Evolutionary conservation across 176 grass and related monocot species (phyloP).

Genomic region (sorghum (Sorghum bicolor)): DNA sequence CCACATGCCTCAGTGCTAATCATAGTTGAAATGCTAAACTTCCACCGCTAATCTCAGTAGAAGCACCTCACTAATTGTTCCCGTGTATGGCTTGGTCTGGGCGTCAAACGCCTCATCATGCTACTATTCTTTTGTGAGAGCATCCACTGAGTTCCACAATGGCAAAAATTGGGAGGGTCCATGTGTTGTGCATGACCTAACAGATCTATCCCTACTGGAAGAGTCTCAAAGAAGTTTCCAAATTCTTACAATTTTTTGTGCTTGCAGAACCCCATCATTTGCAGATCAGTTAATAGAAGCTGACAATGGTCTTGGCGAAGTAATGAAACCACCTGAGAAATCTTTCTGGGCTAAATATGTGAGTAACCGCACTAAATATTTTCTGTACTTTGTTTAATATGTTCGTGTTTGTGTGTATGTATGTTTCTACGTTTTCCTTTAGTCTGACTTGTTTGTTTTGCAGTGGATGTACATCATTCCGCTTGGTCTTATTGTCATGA

Average conservation of each 20-base stretch:
- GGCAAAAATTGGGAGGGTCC: not conserved
- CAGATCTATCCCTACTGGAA: not conserved
- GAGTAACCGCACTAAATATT: slow-evolving; percentile 35
- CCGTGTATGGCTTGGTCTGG: not conserved
- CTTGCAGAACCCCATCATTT: slow-evolving; percentile 91
- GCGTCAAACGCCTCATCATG: not conserved
- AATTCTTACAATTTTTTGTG: slow-evolving; percentile 1
- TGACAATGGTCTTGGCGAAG: slow-evolving; percentile 71
- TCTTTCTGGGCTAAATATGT: slow-evolving; percentile 99
- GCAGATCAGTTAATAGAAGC: slow-evolving; percentile 64
- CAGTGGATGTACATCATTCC: slow-evolving; percentile 99
- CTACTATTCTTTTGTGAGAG: not conserved
- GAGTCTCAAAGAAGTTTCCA: not conserved
- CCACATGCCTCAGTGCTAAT: not conserved
- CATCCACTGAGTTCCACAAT: not conserved
- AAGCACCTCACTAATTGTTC: not conserved
- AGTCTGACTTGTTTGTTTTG: slow-evolving; percentile 31
- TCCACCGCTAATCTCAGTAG: not conserved
- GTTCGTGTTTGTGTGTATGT: not conserved
- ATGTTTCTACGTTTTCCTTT: not conserved
- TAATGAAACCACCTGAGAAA: slow-evolving; percentile 80
- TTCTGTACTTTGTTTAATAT: slow-evolving; percentile 1
- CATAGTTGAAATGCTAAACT: not conserved
- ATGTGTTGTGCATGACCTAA: not conserved
- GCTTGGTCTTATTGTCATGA: slow-evolving; percentile 90